These are phyloP conservation scores for Ilyonectria robusta DNA, from an alignment of 2,329 filamentous ascomycete species.

Conservation along the genomic window DNA sequence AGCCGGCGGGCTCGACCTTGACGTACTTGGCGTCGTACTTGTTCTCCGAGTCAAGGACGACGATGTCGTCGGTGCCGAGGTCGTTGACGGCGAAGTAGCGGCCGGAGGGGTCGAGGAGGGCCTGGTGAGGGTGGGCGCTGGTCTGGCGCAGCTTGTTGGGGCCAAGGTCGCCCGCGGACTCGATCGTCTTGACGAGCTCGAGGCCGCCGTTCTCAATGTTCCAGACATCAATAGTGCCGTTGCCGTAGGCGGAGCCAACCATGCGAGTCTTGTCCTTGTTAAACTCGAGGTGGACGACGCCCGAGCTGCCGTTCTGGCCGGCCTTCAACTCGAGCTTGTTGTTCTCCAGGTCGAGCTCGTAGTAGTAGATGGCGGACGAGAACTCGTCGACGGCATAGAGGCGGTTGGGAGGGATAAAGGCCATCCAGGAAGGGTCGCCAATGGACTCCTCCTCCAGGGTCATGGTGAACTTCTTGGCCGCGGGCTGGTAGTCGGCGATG, in stretches of 20 bases:
- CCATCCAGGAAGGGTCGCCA: slow-evolving; percentile 63
- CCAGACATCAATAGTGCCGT: slow-evolving; percentile 62
- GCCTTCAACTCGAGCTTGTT: slow-evolving; percentile 50
- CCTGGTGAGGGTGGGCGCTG: slow-evolving; percentile 62
- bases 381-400: slow-evolving; percentile 66
- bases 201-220: slow-evolving; percentile 56
- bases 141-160: slow-evolving; percentile 53
- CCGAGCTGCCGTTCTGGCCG: slow-evolving; percentile 54
- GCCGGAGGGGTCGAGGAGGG: slow-evolving; percentile 63
- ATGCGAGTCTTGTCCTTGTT: slow-evolving; percentile 60
- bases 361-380: slow-evolving; percentile 56
- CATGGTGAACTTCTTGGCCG: slow-evolving; percentile 57
- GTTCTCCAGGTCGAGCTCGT: slow-evolving; percentile 53
- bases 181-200: slow-evolving; percentile 57
- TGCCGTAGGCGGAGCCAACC: slow-evolving; percentile 60
- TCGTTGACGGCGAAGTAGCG: slow-evolving; percentile 65
- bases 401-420: slow-evolving; percentile 54
- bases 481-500: slow-evolving; percentile 55
- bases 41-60: slow-evolving; percentile 60
- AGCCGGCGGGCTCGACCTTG: slow-evolving; percentile 54
- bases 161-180: slow-evolving; percentile 52
- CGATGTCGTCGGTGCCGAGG: slow-evolving; percentile 63
- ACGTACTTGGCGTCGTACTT: slow-evolving; percentile 57
- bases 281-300: slow-evolving; percentile 65
- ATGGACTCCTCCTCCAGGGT: slow-evolving; percentile 50